These are phyloP conservation scores for Solanum pennellii DNA, from an alignment of 257 asterid species.

Conservation along the genomic window DNA sequence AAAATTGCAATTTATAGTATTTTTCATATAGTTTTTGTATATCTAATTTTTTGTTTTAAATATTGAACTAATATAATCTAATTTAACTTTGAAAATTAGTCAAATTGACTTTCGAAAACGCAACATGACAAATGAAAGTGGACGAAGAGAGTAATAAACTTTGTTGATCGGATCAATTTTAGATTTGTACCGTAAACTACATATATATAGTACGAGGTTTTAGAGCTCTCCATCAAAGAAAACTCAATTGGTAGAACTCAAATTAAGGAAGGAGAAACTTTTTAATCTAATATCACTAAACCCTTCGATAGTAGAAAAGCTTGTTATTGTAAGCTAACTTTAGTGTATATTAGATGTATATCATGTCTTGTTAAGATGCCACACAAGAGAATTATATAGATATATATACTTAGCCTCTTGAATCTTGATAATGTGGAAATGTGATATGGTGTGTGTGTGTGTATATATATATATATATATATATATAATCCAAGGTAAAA, in stretches of 20 bases:
- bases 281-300: background rate
- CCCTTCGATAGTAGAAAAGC: background rate
- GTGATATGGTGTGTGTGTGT: too few relatives aligned
- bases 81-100: too few relatives aligned
- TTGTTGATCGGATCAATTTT: background rate
- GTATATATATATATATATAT: too few relatives aligned
- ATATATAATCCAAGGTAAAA: background rate
- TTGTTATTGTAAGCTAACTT: background rate
- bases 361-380: background rate
- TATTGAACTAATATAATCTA: too few relatives aligned
- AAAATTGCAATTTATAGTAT: too few relatives aligned
- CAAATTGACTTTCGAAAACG: too few relatives aligned
- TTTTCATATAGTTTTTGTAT: too few relatives aligned
- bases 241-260: background rate
- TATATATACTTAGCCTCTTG: too few relatives aligned
- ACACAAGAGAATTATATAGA: background rate
- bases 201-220: background rate
- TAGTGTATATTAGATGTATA: background rate
- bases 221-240: background rate
- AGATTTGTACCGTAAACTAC: background rate
- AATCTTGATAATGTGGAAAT: too few relatives aligned
- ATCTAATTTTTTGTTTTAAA: too few relatives aligned
- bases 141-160: background rate
- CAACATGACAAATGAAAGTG: too few relatives aligned
- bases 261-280: background rate